Evolutionary conservation across 495 filamentous ascomycete species (phyloP), one percentile per base, ranked within the genome.

Genomic region (Rhizodiscina lignyota): DNA sequence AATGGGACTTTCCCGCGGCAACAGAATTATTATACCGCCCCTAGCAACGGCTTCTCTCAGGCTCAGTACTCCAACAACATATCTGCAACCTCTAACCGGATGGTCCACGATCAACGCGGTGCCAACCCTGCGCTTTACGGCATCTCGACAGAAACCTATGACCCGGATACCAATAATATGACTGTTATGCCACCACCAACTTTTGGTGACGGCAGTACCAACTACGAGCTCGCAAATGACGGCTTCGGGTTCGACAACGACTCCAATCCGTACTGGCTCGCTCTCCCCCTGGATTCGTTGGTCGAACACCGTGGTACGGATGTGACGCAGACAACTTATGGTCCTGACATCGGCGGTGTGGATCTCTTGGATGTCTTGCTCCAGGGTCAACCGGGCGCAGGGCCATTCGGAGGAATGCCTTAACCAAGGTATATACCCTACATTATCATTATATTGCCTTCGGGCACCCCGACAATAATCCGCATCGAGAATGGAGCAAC

Each of bases 241-340:
- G 30, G 30, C 6, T 11, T 11, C 30, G 17, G 33, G 33, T 11
- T 20, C 20, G 33, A 12, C 6, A 32, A 18, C 30, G 30, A 18
- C 17, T 10, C 6, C 6, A 32, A 18, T 18, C 45, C 51, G 28
- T 63, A 67, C 40, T 67, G 63, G 63, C 43, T 67, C 13, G 53
- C 63, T 4, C 47, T 67, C 13, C 53, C 62, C 2, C 54, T 67
- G 18, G 54, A 67, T 34, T 56, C 56, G 5, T 46, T 66, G 23
- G 44, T 63, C 1, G 50, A 53, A 34, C 43, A 40, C 21, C 37
- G 34, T 27, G 50, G 50, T 6, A 53, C 48, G 4, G 55, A 56
- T 30, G 50, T 60, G 17, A 55, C 34, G 3, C 47, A 52, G 40
- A 58, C 53, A 18, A 52, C 53, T 21, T 56, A 51, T 41, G 56